Evolutionary conservation across 2,329 filamentous ascomycete genomes (phyloP), one percentile per base, ranked within the genome.

Genomic region (Alternaria solani): DNA sequence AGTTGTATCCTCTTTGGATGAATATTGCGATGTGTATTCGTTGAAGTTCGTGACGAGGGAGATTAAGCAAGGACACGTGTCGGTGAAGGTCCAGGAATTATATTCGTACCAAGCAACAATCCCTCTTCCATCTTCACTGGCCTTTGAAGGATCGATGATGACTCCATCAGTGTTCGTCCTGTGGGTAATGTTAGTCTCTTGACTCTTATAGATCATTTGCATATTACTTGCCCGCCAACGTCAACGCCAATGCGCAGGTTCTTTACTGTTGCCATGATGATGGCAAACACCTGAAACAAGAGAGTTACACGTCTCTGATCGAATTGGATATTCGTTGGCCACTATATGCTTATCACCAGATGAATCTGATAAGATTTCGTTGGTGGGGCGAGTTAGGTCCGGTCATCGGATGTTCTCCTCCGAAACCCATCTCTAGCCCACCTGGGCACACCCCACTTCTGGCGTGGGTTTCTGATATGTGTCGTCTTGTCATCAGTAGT

Each of bases 221-320:
- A 44, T 16, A 18, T 23, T 49, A 28, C 71, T 62, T 63, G 76
- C 78, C 77, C 80, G 64, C 80, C 79, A 25, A 81, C 80, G 63
- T 82, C 80, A 6, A 82, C 80, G 39, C 80, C 80, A 48, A 82
- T 80, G 36, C 80, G 75, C 48, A 81, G 60, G 23, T 71, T 73
- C 44, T 60, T 68, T 7, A 42, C 55, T 5, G 44, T 39, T 32
- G 49, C 23, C 68, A 71, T 72, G 1, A 34, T 42, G 11, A 12
- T 5, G 6, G 26, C n/a, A 23, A 5, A 16, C 20, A 46, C 32
- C n/a, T 32, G 3, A 9, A 47, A 38, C 9, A 38, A 18, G 39
- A 7, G 30, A n/a, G 18, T 5, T 25, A 28, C 12, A 20, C 9
- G 44, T 7, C 25, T 42, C 18, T 38, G 39, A 18, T 43, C 43